Evolutionary conservation across 768 basidiomycete species (phyloP).

Genomic region (Rhodocollybia butyracea): DNA sequence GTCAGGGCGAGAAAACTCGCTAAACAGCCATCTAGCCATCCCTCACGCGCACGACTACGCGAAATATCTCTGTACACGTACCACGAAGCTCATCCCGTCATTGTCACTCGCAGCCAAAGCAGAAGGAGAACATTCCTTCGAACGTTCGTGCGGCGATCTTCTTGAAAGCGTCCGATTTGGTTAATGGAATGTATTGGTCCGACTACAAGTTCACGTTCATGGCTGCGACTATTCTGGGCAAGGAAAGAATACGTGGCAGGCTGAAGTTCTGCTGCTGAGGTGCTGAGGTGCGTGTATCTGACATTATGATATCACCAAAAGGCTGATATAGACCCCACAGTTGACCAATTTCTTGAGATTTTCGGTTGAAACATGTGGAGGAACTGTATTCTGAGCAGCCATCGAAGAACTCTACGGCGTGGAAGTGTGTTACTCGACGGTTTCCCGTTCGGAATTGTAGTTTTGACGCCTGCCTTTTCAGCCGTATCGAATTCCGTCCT

Average conservation of each 20-base stretch:
- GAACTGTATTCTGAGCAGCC: slow-evolving; percentile 93
- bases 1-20: slow-evolving; percentile 77
- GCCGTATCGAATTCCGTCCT: slow-evolving; percentile 93
- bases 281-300: slow-evolving; percentile 66
- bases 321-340: no score
- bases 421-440: slow-evolving; percentile 72
- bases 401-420: slow-evolving; percentile 74
- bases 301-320: slow-evolving; percentile 8
- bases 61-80: slow-evolving; percentile 77
- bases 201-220: slow-evolving; percentile 87
- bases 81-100: slow-evolving; percentile 81
- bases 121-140: slow-evolving; percentile 95
- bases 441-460: background rate
- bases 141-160: slow-evolving; percentile 95
- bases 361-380: slow-evolving; percentile 95
- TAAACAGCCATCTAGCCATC: slow-evolving; percentile 82
- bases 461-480: slow-evolving; percentile 24
- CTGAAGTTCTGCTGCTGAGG: slow-evolving; percentile 98
- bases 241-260: slow-evolving; percentile 99
- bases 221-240: slow-evolving; percentile 98
- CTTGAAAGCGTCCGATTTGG: slow-evolving; percentile 94
- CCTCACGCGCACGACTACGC: slow-evolving; percentile 85
- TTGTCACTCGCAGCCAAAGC: slow-evolving; percentile 85
- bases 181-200: slow-evolving; percentile 94
- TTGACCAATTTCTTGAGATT: slow-evolving; percentile 94